These are phyloP conservation scores for Botrytis deweyae DNA, from an alignment of 2,329 filamentous ascomycete species.

Conservation along the genomic window DNA sequence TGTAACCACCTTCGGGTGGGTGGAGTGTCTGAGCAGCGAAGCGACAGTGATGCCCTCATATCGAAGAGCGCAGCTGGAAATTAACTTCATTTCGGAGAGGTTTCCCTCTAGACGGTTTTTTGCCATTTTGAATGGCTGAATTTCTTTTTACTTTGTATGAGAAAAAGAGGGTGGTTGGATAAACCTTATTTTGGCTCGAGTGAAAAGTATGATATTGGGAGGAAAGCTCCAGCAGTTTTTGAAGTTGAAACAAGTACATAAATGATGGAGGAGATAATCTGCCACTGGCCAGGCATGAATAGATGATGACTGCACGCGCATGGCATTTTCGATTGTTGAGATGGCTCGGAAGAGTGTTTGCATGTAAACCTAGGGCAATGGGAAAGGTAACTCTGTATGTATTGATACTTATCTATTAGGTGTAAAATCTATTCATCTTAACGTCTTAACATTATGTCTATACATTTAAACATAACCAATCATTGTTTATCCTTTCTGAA, in stretches of 20 bases:
- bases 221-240: neutral
- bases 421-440: neutral
- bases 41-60: neutral
- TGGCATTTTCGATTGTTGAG: neutral
- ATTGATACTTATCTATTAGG: conserved; percentile 8
- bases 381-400: neutral
- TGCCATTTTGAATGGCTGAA: neutral
- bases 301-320: neutral
- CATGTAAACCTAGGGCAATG: neutral
- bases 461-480: conserved; percentile 4
- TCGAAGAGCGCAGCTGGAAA: neutral
- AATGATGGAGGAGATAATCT: neutral
- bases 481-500: conserved; percentile 58
- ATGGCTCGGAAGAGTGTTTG: neutral
- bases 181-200: neutral
- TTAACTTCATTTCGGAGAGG: neutral
- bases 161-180: neutral
- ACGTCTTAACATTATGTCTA: neutral
- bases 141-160: neutral
- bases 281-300: neutral
- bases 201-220: too few relatives aligned
- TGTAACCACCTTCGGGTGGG: neutral
- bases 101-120: neutral
- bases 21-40: neutral
- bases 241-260: neutral